Conservation (phyloP, 2,329 filamentous ascomycete genomes). For the Colletotrichum acutatum region DNA sequence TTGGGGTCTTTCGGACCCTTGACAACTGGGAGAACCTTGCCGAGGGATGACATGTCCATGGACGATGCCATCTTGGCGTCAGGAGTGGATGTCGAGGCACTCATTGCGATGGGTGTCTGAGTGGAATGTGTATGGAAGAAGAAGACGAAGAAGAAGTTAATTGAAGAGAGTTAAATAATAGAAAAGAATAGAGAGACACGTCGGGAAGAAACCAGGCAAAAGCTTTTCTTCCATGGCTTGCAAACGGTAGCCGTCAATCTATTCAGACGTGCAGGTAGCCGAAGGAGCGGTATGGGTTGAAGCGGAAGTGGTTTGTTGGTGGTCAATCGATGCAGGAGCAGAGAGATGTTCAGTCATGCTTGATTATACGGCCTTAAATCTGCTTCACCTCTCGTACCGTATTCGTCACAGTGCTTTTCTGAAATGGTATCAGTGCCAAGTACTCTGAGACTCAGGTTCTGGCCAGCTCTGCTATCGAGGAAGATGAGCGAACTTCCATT, state of each 20-base stretch:
- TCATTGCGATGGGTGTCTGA: neutral
- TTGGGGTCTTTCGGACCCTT: neutral
- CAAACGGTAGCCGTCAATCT: neutral
- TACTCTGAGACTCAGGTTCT: too few relatives aligned
- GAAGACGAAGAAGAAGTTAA: neutral
- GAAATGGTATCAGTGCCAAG: too few relatives aligned
- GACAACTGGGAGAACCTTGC: neutral
- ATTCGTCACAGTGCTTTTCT: too few relatives aligned
- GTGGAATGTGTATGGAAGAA: neutral
- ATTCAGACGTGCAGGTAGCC: neutral
- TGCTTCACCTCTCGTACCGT: too few relatives aligned
- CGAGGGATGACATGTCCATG: neutral
- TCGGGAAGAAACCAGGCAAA: neutral
- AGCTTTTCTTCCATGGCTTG: neutral
- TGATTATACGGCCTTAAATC: too few relatives aligned
- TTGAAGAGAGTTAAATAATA: neutral
- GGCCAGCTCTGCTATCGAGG: too few relatives aligned
- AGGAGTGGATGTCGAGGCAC: neutral
- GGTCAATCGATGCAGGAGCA: neutral
- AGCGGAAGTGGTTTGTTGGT: neutral
- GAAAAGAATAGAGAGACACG: neutral
- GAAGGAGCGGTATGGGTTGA: neutral
- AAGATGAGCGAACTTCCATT: too few relatives aligned
- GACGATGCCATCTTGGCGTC: neutral
- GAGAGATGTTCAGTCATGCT: too few relatives aligned